Evolutionary conservation across 768 basidiomycete genomes (phyloP).

Genomic region (Daedaleopsis nitida): DNA sequence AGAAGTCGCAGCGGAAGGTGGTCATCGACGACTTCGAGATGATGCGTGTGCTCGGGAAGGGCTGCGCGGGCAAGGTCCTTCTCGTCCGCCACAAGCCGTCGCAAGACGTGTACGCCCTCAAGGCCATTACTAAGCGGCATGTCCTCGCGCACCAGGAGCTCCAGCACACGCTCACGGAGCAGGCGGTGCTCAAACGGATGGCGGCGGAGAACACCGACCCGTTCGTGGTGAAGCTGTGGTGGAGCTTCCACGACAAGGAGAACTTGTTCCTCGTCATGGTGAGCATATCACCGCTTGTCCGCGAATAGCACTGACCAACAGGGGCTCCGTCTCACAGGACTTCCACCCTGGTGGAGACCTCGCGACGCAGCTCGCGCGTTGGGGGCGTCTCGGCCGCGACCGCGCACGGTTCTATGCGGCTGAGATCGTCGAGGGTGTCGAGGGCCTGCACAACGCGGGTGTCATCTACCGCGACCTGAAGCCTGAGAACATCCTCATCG

Average conservation of each 20-base stretch:
- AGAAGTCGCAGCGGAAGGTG: slow-evolving; percentile 66
- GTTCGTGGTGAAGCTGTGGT: slow-evolving; percentile 95
- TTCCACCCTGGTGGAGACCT: slow-evolving; percentile 97
- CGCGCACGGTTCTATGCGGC: slow-evolving; percentile 96
- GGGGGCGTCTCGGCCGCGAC: slow-evolving; percentile 92
- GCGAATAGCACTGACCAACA: neutral
- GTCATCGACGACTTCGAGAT: slow-evolving; percentile 93
- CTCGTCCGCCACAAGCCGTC: slow-evolving; percentile 82
- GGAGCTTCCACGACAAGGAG: slow-evolving; percentile 98
- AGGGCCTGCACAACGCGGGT: slow-evolving; percentile 90
- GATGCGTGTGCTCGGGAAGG: slow-evolving; percentile 95
- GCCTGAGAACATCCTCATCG: slow-evolving; percentile 96
- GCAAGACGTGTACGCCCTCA: slow-evolving; percentile 82
- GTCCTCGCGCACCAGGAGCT: slow-evolving; percentile 96
- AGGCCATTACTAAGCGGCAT: slow-evolving; percentile 97
- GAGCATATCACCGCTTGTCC: slow-evolving; percentile 23
- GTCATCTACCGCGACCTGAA: slow-evolving; percentile 98
- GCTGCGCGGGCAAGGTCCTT: slow-evolving; percentile 95
- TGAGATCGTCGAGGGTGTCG: slow-evolving; percentile 95
- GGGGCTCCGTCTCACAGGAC: slow-evolving; percentile 49
- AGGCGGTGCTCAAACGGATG: slow-evolving; percentile 93
- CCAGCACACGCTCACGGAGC: slow-evolving; percentile 94
- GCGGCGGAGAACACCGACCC: slow-evolving; percentile 86
- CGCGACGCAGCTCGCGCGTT: slow-evolving; percentile 94
- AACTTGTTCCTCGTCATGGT: slow-evolving; percentile 97